Evolutionary conservation across 2,329 filamentous ascomycete species (phyloP).

Genomic region (Ascochyta fabae): DNA sequence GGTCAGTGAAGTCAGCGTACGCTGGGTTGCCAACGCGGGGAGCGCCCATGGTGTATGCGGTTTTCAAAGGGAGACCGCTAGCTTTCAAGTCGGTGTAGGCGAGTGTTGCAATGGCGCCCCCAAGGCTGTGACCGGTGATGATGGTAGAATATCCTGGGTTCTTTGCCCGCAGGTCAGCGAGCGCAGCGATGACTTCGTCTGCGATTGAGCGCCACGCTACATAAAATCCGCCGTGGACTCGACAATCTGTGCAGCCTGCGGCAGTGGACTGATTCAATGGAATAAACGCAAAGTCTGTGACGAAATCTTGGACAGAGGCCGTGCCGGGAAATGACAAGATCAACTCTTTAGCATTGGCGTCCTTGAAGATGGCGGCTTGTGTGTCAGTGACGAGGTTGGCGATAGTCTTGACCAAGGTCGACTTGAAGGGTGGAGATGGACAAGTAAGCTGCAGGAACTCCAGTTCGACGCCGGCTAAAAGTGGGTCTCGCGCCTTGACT

Average conservation of each 20-base stretch:
- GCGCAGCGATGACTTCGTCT: slow-evolving; percentile 47
- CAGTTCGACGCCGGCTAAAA: neutral
- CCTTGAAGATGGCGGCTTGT: slow-evolving; percentile 21
- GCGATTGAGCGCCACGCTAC: slow-evolving; percentile 62
- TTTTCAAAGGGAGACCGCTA: slow-evolving; percentile 5
- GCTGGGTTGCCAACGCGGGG: slow-evolving; percentile 67
- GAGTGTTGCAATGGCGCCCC: slow-evolving; percentile 67
- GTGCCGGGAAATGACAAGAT: slow-evolving; percentile 23
- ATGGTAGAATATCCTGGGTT: slow-evolving; percentile 62
- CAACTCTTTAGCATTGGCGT: slow-evolving; percentile 17
- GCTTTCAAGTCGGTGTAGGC: slow-evolving; percentile 43
- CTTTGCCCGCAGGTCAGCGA: slow-evolving; percentile 52
- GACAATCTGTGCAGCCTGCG: slow-evolving; percentile 51
- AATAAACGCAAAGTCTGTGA: slow-evolving; percentile 20
- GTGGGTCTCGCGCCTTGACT: slow-evolving; percentile 1
- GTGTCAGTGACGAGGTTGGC: slow-evolving; percentile 16
- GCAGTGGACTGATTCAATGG: slow-evolving; percentile 14
- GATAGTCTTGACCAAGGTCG: slow-evolving; percentile 17
- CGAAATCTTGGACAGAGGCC: slow-evolving; percentile 19
- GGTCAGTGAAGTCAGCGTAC: slow-evolving; percentile 56
- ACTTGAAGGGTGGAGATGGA: slow-evolving; percentile 19
- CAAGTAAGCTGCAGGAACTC: slow-evolving; percentile 8
- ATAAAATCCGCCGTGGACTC: slow-evolving; percentile 64
- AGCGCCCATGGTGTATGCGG: slow-evolving; percentile 53
- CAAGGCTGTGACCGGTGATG: slow-evolving; percentile 70